phyloP scores from a whole-genome alignment of 129 eudicot genomes.

The Cynara cardunculus region DNA sequence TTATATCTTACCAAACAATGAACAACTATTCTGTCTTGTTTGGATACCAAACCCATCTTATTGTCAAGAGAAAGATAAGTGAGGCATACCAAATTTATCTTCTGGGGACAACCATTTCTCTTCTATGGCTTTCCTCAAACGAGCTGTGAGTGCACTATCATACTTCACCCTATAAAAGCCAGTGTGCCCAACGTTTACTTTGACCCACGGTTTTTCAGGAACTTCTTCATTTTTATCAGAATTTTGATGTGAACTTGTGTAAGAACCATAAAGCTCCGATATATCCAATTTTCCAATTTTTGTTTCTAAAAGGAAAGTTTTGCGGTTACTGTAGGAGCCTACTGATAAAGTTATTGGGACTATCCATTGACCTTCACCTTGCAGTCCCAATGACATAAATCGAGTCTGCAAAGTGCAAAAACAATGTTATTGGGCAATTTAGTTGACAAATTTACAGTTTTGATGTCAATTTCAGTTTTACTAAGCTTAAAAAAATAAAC shows the following conservation, averaged over 20 bases:
- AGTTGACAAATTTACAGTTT: background rate
- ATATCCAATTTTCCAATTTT: conserved; percentile 34
- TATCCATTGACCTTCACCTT: conserved; percentile 47
- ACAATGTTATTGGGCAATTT: background rate
- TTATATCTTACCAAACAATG: too few species aligned
- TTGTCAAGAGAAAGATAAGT: background rate
- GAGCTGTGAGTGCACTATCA: conserved; percentile 36
- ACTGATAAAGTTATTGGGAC: conserved; percentile 43
- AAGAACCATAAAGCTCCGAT: conserved; percentile 27
- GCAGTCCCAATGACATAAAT: conserved; percentile 33
- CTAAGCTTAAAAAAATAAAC: conserved; percentile 11
- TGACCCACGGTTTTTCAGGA: conserved; percentile 34
- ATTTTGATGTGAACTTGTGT: conserved; percentile 10
- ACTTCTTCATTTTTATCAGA: conserved; percentile 20
- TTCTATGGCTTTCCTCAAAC: conserved; percentile 41
- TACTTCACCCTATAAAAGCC: conserved; percentile 59
- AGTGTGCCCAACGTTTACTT: conserved; percentile 48
- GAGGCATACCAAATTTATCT: conserved; percentile 44
- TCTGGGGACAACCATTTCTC: conserved; percentile 39
- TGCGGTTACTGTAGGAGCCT: conserved; percentile 36
- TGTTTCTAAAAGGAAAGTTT: conserved; percentile 33
- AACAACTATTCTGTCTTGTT: too few species aligned
- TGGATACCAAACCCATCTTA: background rate
- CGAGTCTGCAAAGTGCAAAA: conserved; percentile 36
- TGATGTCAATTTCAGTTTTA: background rate